Conservation (phyloP, 352 stramenopile species). For the Pythium grandisporangium region DNA sequence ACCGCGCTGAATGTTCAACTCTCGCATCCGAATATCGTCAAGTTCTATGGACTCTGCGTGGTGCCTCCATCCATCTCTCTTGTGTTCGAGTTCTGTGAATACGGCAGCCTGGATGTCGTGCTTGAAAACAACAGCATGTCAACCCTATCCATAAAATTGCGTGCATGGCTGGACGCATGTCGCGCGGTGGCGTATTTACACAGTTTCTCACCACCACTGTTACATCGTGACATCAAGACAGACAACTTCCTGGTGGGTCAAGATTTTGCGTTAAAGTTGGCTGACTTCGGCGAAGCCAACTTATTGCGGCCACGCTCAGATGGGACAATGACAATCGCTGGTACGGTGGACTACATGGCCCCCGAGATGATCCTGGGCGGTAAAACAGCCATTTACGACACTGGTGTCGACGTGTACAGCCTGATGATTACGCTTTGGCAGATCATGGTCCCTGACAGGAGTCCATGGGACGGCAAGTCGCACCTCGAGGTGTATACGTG, state of each 20-base stretch:
- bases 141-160: constrained; percentile 65
- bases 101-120: constrained; percentile 57
- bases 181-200: constrained; percentile 76
- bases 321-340: constrained; percentile 79
- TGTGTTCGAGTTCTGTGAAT: constrained; percentile 85
- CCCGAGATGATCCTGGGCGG: constrained; percentile 79
- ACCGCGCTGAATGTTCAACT: constrained; percentile 74
- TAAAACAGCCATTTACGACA: constrained; percentile 72
- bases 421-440: constrained; percentile 85
- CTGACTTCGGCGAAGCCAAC: constrained; percentile 82
- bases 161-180: constrained; percentile 78
- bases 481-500: constrained; percentile 77
- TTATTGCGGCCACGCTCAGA: constrained; percentile 66
- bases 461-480: constrained; percentile 62
- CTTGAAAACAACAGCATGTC: constrained; percentile 42
- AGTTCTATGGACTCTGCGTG: constrained; percentile 75
- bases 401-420: constrained; percentile 77
- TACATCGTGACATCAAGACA: constrained; percentile 83
- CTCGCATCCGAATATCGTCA: constrained; percentile 78
- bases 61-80: constrained; percentile 78
- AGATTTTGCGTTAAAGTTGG: constrained; percentile 72
- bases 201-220: constrained; percentile 67
- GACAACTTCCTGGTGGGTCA: constrained; percentile 80
- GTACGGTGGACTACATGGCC: constrained; percentile 83
- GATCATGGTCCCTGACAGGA: constrained; percentile 72